Percentiles rank a stretch among this genome's conserved stretches.
phyloP scores from a whole-genome alignment of 2,329 filamentous ascomycete species.

The Alternaria infectoria region DNA sequence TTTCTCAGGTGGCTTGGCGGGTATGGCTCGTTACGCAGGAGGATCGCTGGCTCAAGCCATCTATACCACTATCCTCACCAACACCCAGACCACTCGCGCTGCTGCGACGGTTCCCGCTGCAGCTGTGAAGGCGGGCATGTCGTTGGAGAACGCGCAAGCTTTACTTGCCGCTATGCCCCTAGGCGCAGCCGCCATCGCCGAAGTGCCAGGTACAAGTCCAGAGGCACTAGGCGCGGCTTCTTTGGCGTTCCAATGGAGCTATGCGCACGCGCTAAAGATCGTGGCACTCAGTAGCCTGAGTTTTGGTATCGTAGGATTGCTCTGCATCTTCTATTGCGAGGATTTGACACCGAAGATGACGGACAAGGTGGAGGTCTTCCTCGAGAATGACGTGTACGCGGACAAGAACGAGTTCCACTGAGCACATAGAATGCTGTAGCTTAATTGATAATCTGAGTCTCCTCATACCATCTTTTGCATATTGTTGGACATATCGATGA shows the following conservation, averaged over 20 bases:
- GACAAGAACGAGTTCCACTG: constrained; percentile 35
- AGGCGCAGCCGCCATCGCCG: constrained; percentile 26
- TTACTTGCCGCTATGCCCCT: constrained; percentile 32
- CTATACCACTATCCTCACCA: constrained; percentile 54
- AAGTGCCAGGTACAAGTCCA: constrained; percentile 18
- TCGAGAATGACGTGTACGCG: constrained; percentile 35
- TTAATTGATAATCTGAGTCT: neutral
- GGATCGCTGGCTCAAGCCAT: constrained; percentile 32
- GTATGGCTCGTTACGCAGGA: constrained; percentile 35
- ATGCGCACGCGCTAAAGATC: constrained; percentile 29
- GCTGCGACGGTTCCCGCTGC: constrained; percentile 26
- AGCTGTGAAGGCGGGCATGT: constrained; percentile 28
- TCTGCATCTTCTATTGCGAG: constrained; percentile 29
- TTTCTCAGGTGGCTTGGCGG: constrained; percentile 48
- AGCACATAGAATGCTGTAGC: neutral
- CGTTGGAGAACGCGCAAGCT: constrained; percentile 24
- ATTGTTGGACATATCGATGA: neutral
- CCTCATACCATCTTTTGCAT: neutral
- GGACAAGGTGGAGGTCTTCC: constrained; percentile 35
- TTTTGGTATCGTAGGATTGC: constrained; percentile 27
- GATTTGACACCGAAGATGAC: constrained; percentile 35
- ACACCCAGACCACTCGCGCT: constrained; percentile 28
- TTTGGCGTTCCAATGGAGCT: constrained; percentile 29
- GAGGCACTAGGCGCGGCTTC: constrained; percentile 22
- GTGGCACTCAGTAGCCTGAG: constrained; percentile 29